Evolutionary conservation across 2,329 filamentous ascomycete genomes (phyloP).

Genomic region (Cryphonectria radicalis): DNA sequence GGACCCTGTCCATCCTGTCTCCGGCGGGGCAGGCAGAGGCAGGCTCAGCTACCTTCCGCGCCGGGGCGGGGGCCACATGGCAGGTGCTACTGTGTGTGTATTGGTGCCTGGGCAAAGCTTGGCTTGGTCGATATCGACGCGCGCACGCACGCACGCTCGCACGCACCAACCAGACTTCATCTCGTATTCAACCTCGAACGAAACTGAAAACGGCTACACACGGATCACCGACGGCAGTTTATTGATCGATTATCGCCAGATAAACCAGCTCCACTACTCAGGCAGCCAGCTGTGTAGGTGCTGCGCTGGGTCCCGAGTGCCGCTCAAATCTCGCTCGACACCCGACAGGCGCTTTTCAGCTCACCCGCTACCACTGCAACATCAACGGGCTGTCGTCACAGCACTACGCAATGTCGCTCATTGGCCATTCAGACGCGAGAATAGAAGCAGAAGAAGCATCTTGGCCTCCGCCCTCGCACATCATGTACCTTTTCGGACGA

Average conservation of each 20-base stretch:
- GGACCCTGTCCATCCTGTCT: background rate
- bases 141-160: too few species aligned
- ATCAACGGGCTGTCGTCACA: background rate
- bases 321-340: background rate
- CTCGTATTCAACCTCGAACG: background rate
- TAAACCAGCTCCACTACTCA: background rate
- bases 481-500: slow-evolving; percentile 30
- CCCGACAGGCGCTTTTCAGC: background rate
- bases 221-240: background rate
- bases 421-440: background rate
- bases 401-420: background rate
- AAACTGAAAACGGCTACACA: background rate
- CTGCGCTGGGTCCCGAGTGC: background rate
- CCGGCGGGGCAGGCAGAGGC: slow-evolving; percentile 1
- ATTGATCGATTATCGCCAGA: background rate
- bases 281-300: background rate
- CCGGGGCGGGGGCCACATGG: background rate
- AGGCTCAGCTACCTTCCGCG: background rate
- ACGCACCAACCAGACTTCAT: too few species aligned
- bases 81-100: background rate
- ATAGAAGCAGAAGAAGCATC: background rate
- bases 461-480: background rate
- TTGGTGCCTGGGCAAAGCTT: background rate
- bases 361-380: background rate
- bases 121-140: background rate